Evolutionary conservation across 148 eudicot genomes (phyloP).

Genomic region (Rhododendron kiyosumense): DNA sequence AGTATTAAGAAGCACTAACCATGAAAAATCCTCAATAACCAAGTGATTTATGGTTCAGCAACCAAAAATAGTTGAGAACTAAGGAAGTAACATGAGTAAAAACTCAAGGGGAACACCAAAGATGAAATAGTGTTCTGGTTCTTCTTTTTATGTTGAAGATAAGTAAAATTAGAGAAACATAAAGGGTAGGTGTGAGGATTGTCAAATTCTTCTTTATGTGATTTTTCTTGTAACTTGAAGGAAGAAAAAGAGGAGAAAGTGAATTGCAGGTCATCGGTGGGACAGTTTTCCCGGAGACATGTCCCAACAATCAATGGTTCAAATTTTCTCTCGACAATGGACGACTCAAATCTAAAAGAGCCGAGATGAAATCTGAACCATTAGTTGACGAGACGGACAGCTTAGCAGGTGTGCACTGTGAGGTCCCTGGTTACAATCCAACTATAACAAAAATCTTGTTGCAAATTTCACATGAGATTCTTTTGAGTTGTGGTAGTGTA

Average conservation of each 20-base stretch:
- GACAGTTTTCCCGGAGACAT: not conserved
- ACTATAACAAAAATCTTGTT: not conserved
- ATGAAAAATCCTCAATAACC: not conserved
- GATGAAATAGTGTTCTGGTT: not conserved
- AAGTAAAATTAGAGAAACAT: no score
- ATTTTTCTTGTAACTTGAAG: not conserved
- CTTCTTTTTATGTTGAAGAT: no score
- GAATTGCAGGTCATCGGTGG: not conserved
- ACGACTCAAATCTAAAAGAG: not conserved
- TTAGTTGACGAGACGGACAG: no score
- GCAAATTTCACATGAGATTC: constrained; percentile 11
- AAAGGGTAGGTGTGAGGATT: not conserved
- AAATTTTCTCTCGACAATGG: no score
- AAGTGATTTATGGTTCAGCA: not conserved
- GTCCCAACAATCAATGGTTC: no score
- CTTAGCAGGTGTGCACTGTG: not conserved
- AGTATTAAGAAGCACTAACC: not conserved
- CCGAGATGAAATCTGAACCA: not conserved
- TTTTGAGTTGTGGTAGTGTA: constrained; percentile 19
- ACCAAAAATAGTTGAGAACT: not conserved
- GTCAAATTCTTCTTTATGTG: not conserved
- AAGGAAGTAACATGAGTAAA: not conserved
- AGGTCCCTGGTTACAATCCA: not conserved
- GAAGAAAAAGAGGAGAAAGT: not conserved
- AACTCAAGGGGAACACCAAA: no score